Base-by-base conservation (phyloP, 495 filamentous ascomycete genomes). In the Evansstolkia leycettana region DNA sequence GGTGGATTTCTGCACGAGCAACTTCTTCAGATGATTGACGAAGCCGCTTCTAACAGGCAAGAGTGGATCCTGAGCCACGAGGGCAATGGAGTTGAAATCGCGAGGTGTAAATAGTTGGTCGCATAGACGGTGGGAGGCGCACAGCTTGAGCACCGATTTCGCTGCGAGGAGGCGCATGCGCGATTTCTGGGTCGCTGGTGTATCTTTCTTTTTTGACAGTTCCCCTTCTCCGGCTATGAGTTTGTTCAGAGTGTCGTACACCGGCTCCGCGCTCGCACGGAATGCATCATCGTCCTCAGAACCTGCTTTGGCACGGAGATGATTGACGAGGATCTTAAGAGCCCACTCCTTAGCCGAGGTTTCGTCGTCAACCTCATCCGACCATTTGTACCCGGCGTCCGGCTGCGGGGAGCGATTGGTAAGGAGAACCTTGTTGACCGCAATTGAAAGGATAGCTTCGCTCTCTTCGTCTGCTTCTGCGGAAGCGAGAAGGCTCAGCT, bases 311-410 rank as follows among this genome's bases (percentile, higher is more conserved):
- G 82, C 78, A 16, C 84, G 76, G 2, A 95, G 66, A 28, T 82
- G 74, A 51, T 95, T 99, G 17, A 93, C 84, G 13, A 95, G 72
- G 20, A 84, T 78, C 47, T 80, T 86, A 23, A 96, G 65, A n/a
- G 89, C 84, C 69, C 87, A 85, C 34, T 76, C 70, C 53, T 96
- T 95, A 13, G 85, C 82, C 25, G 77, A 69, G 11, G 78, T 76
- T 43, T 96, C 86, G 12, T 87, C 78, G 29, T 94, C 85, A 10
- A 72, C 64, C 2, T 70, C 64, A 35, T 88, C 78, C 31, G 51
- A 80, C 76, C 92, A 93, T 77, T 15, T 71, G 28, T 72, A 53
- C 34, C 58, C 51, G 8, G 57, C 29, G 11, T 63, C 43, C 11
- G 68, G 60, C 7, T 69, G 58, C 1, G 68, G 52, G 1, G 69